Base-by-base conservation (phyloP, 257 asterid species). In the Ehretia macrophylla region DNA sequence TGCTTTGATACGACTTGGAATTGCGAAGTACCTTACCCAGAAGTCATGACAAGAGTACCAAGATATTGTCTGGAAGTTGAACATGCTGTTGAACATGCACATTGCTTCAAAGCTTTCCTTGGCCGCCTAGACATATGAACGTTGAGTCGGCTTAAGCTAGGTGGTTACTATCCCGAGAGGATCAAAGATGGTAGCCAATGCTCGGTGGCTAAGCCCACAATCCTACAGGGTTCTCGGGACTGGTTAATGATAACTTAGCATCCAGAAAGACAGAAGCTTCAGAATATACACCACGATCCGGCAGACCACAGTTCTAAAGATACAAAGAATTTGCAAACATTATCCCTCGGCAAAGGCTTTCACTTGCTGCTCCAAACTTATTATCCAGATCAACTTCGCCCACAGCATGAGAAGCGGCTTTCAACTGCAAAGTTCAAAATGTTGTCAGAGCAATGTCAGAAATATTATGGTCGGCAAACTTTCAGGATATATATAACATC, bases 281-380 rank as follows among this genome's bases (percentile, higher is more conserved):
- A 8, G 17, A 37, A 35, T 32, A 48, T 19, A 55, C 66, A 62
- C 1, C 49, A 14, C 8, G 47, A 51, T 49, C 16, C 18, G 20
- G n/a, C 1, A 10, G 10, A 37, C 40, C 18, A 32, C 55, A 37
- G 32, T 64, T 56, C 81, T 70, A 87, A 42, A 90, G 95, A 59
- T 92, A 88, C 45, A 92, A 64, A 23, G 99, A 92, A 77, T 92
- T 92, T 32, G 99, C 97, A 78, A 92, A 92, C 97, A 88, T 92
- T 44, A 92, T 88, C 60, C 99, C 99, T 20, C 94, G 95, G 0
- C 96, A 95, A 55, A 92, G 91, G 86, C 96, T 86, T 44, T 81
- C 95, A 32, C 95, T 88, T 40, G 97, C 99, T 8, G 83, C 91
- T 27, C 66, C 71, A 65, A 92, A 86, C 69, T 88, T 92, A 55